phyloP scores from a whole-genome alignment of 2,329 filamentous ascomycete genomes.

The Lasiodiplodia gonubiensis region DNA sequence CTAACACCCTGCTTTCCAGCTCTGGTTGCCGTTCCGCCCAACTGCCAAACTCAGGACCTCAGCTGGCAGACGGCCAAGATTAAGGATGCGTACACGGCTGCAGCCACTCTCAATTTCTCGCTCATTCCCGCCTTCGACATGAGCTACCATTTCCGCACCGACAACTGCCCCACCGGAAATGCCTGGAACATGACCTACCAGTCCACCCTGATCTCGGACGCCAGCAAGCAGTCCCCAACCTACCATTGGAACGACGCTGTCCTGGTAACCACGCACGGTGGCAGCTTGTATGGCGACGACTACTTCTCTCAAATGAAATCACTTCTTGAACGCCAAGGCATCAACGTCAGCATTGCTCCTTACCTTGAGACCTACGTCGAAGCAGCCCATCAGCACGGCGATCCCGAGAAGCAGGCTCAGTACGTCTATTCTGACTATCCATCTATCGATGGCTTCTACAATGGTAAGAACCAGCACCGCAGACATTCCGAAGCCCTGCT shows the following conservation, averaged over 20 bases:
- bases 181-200: slow-evolving; percentile 48
- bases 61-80: slow-evolving; percentile 44
- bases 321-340: slow-evolving; percentile 31
- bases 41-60: slow-evolving; percentile 37
- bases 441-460: slow-evolving; percentile 46
- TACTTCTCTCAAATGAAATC: slow-evolving; percentile 40
- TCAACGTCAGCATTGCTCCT: slow-evolving; percentile 43
- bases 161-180: slow-evolving; percentile 35
- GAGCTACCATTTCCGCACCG: slow-evolving; percentile 37
- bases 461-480: slow-evolving; percentile 34
- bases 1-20: slow-evolving; percentile 29
- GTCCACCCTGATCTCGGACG: slow-evolving; percentile 39
- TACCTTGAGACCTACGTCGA: slow-evolving; percentile 43
- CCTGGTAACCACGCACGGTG: slow-evolving; percentile 45
- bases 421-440: slow-evolving; percentile 40
- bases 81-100: slow-evolving; percentile 44
- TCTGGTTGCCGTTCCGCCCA: slow-evolving; percentile 46
- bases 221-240: slow-evolving; percentile 32
- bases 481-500: neutral
- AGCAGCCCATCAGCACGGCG: slow-evolving; percentile 36
- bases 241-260: slow-evolving; percentile 47
- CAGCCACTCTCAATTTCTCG: slow-evolving; percentile 42
- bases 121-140: slow-evolving; percentile 49
- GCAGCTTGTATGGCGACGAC: slow-evolving; percentile 44
- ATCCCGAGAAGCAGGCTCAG: slow-evolving; percentile 34